Conservation (phyloP, 257 asterid genomes). For the Ajuga chamaepitys region DNA sequence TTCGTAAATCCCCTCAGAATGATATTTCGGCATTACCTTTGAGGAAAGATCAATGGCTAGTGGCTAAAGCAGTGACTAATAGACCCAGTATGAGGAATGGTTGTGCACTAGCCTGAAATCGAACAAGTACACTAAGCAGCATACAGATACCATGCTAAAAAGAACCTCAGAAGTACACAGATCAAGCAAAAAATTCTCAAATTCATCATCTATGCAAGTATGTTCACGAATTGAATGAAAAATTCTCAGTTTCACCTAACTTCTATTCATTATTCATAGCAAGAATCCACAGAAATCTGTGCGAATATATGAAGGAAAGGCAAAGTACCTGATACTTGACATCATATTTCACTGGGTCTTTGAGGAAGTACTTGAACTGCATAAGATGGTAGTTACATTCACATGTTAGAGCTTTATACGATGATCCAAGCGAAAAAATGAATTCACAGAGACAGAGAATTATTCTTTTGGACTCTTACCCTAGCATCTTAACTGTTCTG, state of each 20-base stretch:
- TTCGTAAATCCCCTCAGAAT: neutral
- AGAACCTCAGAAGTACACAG: neutral
- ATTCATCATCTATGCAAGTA: neutral
- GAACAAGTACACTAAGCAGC: neutral
- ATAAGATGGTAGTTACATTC: neutral
- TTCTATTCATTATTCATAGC: neutral
- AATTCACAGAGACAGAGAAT: neutral
- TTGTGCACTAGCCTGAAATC: conserved; percentile 89
- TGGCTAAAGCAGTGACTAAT: conserved; percentile 85
- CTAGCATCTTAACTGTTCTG: neutral
- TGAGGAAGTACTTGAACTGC: conserved; percentile 61
- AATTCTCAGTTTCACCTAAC: neutral
- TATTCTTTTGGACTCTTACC: neutral
- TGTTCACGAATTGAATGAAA: neutral
- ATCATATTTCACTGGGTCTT: conserved; percentile 50
- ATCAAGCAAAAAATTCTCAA: neutral
- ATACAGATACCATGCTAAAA: neutral
- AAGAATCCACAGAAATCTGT: neutral
- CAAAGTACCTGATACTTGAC: conserved; percentile 75
- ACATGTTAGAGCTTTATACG: conserved; percentile 2
- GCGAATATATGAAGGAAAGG: neutral
- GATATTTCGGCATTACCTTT: conserved; percentile 1
- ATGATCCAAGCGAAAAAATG: neutral
- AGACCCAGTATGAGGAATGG: conserved; percentile 92
- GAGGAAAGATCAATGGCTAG: conserved; percentile 48